Conservation (phyloP, 148 eudicot genomes). For the Chenopodium album region DNA sequence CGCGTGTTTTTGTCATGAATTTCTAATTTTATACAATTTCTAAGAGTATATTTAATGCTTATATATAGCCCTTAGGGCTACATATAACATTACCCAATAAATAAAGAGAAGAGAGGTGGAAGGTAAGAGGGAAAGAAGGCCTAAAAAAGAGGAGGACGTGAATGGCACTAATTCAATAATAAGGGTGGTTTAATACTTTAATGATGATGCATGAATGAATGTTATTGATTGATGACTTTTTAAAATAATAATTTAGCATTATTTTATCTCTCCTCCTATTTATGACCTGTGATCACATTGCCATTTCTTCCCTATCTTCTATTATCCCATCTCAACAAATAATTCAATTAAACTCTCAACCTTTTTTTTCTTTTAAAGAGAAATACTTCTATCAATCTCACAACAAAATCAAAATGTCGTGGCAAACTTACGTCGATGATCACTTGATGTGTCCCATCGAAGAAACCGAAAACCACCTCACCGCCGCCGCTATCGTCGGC, state of each 20-base stretch:
- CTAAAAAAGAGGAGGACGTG: constrained; percentile 27
- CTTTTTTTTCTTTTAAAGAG: too few relatives aligned
- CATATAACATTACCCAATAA: too few relatives aligned
- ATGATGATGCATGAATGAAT: not conserved
- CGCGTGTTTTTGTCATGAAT: too few relatives aligned
- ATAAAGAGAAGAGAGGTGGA: not conserved
- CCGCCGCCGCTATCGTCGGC: constrained; percentile 51
- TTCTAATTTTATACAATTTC: too few relatives aligned
- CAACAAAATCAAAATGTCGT: constrained; percentile 37
- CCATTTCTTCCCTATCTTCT: not conserved
- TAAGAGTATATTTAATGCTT: too few relatives aligned
- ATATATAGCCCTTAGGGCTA: too few relatives aligned
- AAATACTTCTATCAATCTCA: not conserved
- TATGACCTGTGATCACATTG: constrained; percentile 21
- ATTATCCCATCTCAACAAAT: not conserved
- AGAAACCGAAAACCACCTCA: constrained; percentile 39
- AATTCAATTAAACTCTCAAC: constrained; percentile 3
- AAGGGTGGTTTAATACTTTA: not conserved
- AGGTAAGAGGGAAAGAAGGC: too few relatives aligned
- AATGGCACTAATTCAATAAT: constrained; percentile 31
- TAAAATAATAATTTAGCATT: not conserved
- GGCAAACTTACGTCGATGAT: constrained; percentile 55
- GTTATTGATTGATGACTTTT: not conserved
- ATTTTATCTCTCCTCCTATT: constrained; percentile 21
- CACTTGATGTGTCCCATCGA: constrained; percentile 60